Base-by-base conservation (phyloP, 768 basidiomycete species). In the Suillus brevipes region DNA sequence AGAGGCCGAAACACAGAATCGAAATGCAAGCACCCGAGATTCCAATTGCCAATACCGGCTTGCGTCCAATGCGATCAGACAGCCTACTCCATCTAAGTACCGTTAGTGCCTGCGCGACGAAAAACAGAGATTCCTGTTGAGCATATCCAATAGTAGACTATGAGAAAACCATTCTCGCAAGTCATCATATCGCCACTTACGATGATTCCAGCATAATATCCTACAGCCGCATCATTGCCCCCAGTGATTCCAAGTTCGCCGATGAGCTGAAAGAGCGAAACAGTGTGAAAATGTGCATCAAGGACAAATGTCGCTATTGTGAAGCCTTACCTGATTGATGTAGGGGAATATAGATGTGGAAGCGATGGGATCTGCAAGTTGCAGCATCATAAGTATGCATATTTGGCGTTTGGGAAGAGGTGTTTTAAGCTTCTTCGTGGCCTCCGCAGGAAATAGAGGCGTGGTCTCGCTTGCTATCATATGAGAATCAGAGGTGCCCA, bases 191-290 rank as follows among this genome's bases (percentile, higher is more conserved):
- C 36, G 0, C 1, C 23, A 49, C 47, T 14, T 63, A 89, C 86
- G 59, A 77, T 72, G 37, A 89, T 68, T 42, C 87, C 88, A 28
- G 86, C 87, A 70, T 89, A 90, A 68, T 89, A 89, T 34, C 89
- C 89, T 4, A 88, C 84, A 75, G 86, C 87, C 60, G 80, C 78
- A 52, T 86, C 82, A 64, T 89, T 85, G n/a, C 88, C 88, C n/a
- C 84, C 84, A 5, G 86, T 88, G 34, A 89, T 79, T 47, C 83
- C 86, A n/a, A 88, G 78, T 68, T 87, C 87, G 31, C 83, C 78
- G 42, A 90, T 81, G 23, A 89, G 80, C 88, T 89, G 61, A 36
- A 31, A 36, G n/a, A 36, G 28, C 4, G 10, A 53, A 12, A 53
- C 16, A 9, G 16, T 9, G 18, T 31, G 10, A 20, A 12, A 5